These are phyloP conservation scores for Talaromyces ruber DNA, from an alignment of 495 filamentous ascomycete species.

Conservation along the genomic window DNA sequence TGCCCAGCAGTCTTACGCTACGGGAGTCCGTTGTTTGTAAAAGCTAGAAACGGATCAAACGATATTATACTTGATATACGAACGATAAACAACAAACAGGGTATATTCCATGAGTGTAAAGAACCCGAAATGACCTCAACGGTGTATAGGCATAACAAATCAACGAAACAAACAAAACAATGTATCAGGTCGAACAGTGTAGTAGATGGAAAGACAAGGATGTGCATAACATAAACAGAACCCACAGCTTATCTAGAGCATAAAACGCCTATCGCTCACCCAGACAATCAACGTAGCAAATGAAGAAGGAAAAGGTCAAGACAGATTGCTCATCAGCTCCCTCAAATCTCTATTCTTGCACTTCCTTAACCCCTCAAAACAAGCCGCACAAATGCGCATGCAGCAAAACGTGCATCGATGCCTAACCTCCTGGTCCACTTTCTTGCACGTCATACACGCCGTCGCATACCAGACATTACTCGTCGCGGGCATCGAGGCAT, in stretches of 20 bases:
- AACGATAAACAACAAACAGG: slow-evolving; percentile 3
- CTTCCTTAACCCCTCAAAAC: slow-evolving; percentile 30
- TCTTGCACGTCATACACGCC: slow-evolving; percentile 43
- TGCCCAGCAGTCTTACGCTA: too few relatives aligned
- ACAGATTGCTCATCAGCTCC: slow-evolving; percentile 19
- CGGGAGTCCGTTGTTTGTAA: too few relatives aligned
- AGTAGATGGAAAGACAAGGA: background rate
- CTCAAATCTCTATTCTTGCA: slow-evolving; percentile 25
- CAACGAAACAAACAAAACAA: slow-evolving; percentile 1
- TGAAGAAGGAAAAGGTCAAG: slow-evolving; percentile 5
- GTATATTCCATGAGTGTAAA: slow-evolving; percentile 12
- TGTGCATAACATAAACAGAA: background rate
- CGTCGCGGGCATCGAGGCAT: slow-evolving; percentile 31
- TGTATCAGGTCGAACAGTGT: background rate
- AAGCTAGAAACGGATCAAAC: too few relatives aligned
- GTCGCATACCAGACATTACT: slow-evolving; percentile 37
- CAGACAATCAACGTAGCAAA: background rate
- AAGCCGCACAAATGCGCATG: slow-evolving; percentile 35
- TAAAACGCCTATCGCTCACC: background rate
- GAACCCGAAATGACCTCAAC: background rate
- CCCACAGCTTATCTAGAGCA: background rate
- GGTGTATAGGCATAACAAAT: slow-evolving; percentile 5
- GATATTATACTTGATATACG: slow-evolving; percentile 5
- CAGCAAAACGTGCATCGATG: slow-evolving; percentile 42
- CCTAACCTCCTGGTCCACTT: slow-evolving; percentile 31